A percentile compares a stretch with the other conserved stretches of the same genome.
These are phyloP conservation scores for Trichoderma sp. DNA, from an alignment of 2,329 filamentous ascomycete species.

Conservation along the genomic window DNA sequence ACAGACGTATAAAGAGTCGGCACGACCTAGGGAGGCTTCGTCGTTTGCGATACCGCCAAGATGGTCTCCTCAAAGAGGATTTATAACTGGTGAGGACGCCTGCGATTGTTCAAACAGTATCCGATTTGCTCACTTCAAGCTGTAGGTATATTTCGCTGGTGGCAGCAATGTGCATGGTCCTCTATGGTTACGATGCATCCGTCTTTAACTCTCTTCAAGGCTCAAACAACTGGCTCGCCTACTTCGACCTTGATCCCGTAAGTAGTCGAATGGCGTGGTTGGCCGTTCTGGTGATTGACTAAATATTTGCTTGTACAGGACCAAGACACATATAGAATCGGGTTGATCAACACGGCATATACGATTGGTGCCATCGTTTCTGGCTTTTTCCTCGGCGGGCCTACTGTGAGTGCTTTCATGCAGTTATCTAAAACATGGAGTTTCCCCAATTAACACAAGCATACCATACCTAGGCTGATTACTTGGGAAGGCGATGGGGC, in stretches of 20 bases:
- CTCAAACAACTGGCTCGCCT: background rate
- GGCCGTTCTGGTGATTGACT: background rate
- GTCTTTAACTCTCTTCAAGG: slow-evolving; percentile 7
- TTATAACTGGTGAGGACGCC: background rate
- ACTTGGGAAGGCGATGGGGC: background rate
- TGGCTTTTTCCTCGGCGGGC: background rate
- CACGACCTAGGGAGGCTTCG: background rate
- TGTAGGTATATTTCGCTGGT: slow-evolving; percentile 3
- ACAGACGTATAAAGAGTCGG: background rate
- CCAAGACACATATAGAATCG: background rate
- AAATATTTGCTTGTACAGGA: background rate
- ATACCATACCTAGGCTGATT: slow-evolving; percentile 1
- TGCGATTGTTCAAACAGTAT: background rate
- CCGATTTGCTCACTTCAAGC: background rate
- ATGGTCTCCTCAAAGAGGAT: background rate
- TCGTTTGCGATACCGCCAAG: background rate
- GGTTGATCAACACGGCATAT: background rate
- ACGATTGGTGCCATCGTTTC: slow-evolving; percentile 3
- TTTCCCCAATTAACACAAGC: too few species aligned
- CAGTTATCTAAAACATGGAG: too few species aligned
- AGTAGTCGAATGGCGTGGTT: background rate
- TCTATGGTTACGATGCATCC: background rate
- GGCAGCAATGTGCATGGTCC: slow-evolving; percentile 13
- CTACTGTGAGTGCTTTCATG: background rate
- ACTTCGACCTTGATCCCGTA: slow-evolving; percentile 5